Evolutionary conservation across 1,284 basidiomycete genomes (phyloP).

Genomic region (Tilletia indica): DNA sequence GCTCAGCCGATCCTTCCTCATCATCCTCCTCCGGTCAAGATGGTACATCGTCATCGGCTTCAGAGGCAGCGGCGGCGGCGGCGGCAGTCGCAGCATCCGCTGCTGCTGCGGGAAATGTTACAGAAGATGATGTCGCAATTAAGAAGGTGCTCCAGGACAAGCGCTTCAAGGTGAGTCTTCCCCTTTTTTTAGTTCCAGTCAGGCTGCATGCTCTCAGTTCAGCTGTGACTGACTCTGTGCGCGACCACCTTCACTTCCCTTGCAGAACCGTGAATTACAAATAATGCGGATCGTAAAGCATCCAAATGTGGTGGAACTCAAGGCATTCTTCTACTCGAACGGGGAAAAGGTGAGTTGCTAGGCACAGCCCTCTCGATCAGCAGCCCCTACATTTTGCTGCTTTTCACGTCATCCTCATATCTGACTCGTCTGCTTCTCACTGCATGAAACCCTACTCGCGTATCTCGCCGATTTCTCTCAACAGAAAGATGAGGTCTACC

Average conservation of each 20-base stretch:
- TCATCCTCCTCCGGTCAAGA: constrained; percentile 9
- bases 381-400: not conserved
- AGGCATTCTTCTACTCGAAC: constrained; percentile 98
- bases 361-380: no score
- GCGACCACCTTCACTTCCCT: constrained; percentile 9
- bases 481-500: constrained; percentile 98
- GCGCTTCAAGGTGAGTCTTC: constrained; percentile 84
- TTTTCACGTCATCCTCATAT: not conserved
- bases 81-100: constrained; percentile 18
- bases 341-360: constrained; percentile 81
- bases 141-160: constrained; percentile 99
- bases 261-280: constrained; percentile 95
- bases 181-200: constrained; percentile 8
- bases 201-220: constrained; percentile 21
- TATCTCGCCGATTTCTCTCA: constrained; percentile 5
- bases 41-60: not conserved
- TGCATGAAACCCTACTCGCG: no score
- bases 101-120: constrained; percentile 28
- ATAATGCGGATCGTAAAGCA: constrained; percentile 98
- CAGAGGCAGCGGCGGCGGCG: constrained; percentile 14
- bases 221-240: constrained; percentile 12
- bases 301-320: constrained; percentile 96
- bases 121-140: constrained; percentile 85
- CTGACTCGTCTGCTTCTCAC: not conserved
- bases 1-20: not conserved